Base-by-base conservation (phyloP, 352 stramenopile species). In the Pythium guiyangense region DNA sequence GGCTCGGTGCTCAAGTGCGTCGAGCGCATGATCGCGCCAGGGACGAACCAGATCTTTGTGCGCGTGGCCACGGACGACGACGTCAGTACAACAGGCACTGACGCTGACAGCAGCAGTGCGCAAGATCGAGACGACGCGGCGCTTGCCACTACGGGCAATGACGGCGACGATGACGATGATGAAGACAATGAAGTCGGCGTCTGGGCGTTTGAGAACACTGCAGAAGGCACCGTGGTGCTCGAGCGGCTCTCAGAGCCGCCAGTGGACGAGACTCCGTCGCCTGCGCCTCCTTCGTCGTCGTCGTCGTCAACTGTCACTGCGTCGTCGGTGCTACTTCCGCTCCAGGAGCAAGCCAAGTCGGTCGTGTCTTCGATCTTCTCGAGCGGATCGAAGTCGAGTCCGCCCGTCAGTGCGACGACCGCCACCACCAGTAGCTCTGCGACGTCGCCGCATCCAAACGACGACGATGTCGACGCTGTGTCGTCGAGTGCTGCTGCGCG, bases 341-440 rank as follows among this genome's bases (percentile, higher is more conserved):
- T 92, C 12, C 77, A 83, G 56, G 77, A 91, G 17, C 83, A 90
- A 60, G 77, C 80, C 2, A 90, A 89, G 44, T 82, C 79, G 6
- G 60, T 91, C 20, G 71, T 88, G 0, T 75, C 84, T 18, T 83
- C 77, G 0, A 77, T 91, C 34, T 64, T 93, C 27, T 75, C 62
- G 51, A 57, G 26, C 10, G 74, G 62, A n/a, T 26, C 3, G 18
- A 15, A 12, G 3, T 6, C 17, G 42, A 45, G 15, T 22, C 15
- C 39, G 14, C 15, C 39, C n/a, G 14, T 20, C 14, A 45, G 15
- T 22, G 14, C 14, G 3, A 47, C n/a, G 17, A 47, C 22, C 22
- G 22, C 15, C 18, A 27, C 42, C 11, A 47, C 42, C 4, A 47
- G 17, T 25, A 62, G 48, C 8, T 20, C 50, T 2, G 57, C 54